Evolutionary conservation across 345 rosid genomes (phyloP), one percentile per base, ranked within the genome.

Genomic region (Barbarea vulgaris): DNA sequence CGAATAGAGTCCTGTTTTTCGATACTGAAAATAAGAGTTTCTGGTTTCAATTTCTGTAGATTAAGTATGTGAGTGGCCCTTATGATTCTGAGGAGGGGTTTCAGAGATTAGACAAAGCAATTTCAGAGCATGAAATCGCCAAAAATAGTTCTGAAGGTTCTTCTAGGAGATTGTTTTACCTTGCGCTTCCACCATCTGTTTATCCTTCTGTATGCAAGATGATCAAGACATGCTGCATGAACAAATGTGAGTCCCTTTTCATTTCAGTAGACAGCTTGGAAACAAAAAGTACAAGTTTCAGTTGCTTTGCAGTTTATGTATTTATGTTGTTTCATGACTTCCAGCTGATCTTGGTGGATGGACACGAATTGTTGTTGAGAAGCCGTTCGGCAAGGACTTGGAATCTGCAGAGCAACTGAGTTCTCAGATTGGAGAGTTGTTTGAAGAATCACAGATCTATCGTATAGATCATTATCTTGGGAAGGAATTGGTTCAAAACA

Each of bases 291-390:
- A 25, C 30, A 21, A 58, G 67, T 75, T 68, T 2, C n/a, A 4
- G n/a, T 34, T 15, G 3, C 18, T 55, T 27, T 36, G 21, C 24
- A 39, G 10, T 37, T 56, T 17, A 39, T 72, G 15, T 9, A n/a
- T 28, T 54, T 42, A 3, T 70, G 8, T 56, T 14, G 6, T 39
- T 37, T 48, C 13, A 28, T 70, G 59, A 24, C 7, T 78, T 77
- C 36, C 87, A 94, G 98, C 94, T 85, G 87, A 89, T 83, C 89
- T 85, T 80, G 97, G 97, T 81, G 99, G 99, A 80, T 96, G 99
- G 99, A 93, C 96, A 37, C 85, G 97, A 80, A 97, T 96, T 81
- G 90, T 96, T 79, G 99, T 96, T 34, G 98, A 93, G 87, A 96
- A 93, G 83, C 98, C 99, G 24, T 96, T 96, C 79, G 98, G 98